Evolutionary conservation across 163 green algal species (phyloP).

Genomic region (Scenedesmus sp.): DNA sequence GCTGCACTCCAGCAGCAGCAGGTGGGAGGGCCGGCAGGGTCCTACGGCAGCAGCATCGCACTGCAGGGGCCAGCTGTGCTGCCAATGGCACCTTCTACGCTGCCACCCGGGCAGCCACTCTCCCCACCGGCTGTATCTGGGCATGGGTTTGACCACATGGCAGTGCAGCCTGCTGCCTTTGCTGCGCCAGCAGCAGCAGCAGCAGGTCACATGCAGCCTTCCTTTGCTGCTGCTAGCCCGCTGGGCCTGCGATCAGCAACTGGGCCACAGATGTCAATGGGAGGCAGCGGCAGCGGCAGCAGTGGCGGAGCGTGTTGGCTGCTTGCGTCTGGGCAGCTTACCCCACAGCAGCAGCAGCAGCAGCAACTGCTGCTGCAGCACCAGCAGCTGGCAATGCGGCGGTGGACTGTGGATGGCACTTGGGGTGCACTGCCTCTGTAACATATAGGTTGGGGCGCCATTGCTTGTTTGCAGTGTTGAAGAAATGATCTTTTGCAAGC

Average conservation of each 20-base stretch:
- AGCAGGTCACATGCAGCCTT: neutral
- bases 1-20: neutral
- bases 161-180: neutral
- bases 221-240: neutral
- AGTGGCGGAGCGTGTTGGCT: neutral
- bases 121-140: neutral
- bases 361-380: neutral
- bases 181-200: neutral
- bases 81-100: no score
- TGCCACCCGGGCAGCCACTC: neutral
- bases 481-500: no score
- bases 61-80: neutral
- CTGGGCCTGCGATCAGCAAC: neutral
- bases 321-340: neutral
- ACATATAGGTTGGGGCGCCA: neutral
- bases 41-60: neutral
- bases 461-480: no score
- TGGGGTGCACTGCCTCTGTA: neutral
- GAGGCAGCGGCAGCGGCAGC: neutral
- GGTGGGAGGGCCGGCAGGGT: neutral
- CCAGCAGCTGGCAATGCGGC: neutral
- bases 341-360: neutral
- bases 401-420: neutral
- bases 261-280: neutral
- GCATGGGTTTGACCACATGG: neutral